Evolutionary conservation across 2,329 filamentous ascomycete genomes (phyloP).

Genomic region (Colletotrichum scovillei): DNA sequence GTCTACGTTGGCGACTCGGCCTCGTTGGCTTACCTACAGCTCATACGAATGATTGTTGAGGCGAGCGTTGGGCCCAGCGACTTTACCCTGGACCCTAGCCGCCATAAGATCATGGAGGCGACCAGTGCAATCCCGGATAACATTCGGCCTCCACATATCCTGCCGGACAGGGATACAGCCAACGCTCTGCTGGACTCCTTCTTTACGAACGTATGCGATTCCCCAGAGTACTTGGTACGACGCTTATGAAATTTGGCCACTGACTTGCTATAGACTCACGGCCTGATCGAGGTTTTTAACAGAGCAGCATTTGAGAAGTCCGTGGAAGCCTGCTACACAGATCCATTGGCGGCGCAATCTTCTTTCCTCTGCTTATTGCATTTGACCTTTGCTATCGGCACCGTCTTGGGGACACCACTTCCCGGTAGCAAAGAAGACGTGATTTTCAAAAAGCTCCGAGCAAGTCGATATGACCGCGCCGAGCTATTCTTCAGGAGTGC

Average conservation of each 20-base stretch:
- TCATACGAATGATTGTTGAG: constrained; percentile 70
- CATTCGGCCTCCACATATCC: constrained; percentile 59
- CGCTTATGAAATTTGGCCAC: neutral
- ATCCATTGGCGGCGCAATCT: constrained; percentile 61
- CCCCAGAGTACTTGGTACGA: neutral
- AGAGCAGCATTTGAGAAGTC: constrained; percentile 58
- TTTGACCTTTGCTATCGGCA: constrained; percentile 71
- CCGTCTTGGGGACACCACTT: constrained; percentile 66
- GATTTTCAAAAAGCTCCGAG: constrained; percentile 62
- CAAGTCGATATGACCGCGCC: constrained; percentile 62
- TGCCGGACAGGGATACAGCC: constrained; percentile 67
- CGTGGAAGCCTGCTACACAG: constrained; percentile 64
- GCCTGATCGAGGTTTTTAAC: constrained; percentile 71
- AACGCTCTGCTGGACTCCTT: constrained; percentile 67
- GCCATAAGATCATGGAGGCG: constrained; percentile 67
- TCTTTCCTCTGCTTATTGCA: constrained; percentile 70
- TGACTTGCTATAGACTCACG: constrained; percentile 60
- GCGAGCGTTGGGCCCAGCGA: constrained; percentile 63
- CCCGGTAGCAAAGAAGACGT: constrained; percentile 59
- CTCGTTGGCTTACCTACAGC: constrained; percentile 69
- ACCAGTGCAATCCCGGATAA: constrained; percentile 59
- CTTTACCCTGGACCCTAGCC: constrained; percentile 68
- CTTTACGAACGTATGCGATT: constrained; percentile 65
- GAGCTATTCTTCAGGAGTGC: constrained; percentile 73
- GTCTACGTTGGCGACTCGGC: constrained; percentile 74